Percentiles rank a stretch among this genome's conserved stretches.
These are phyloP conservation scores for Balamuthia mandrillaris DNA, from an alignment of 208 protist genomes.

Conservation along the genomic window DNA sequence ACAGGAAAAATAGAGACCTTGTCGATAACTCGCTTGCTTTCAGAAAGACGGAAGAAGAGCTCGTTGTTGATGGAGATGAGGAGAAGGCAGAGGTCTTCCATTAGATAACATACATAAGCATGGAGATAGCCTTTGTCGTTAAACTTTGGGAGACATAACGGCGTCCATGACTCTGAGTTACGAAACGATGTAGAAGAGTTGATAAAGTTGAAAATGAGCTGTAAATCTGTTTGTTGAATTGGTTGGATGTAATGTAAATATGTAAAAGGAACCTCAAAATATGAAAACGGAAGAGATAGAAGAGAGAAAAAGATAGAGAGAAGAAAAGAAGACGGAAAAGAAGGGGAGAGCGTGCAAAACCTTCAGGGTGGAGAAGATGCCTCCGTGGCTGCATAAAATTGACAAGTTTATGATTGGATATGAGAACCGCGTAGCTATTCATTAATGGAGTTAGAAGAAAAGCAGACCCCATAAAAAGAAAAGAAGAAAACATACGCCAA, in stretches of 20 bases:
- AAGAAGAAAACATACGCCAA: no score
- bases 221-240: slow-evolving; percentile 60
- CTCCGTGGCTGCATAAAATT: slow-evolving; percentile 54
- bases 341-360: no score
- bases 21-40: no score
- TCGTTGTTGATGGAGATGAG: slow-evolving; percentile 58
- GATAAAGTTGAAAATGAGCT: slow-evolving; percentile 60
- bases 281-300: no score
- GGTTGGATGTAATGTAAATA: no score
- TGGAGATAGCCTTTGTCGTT: slow-evolving; percentile 62
- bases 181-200: slow-evolving; percentile 36
- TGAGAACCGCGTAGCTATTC: slow-evolving; percentile 45
- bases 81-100: slow-evolving; percentile 39
- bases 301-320: neutral
- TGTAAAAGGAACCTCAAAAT: no score
- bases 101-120: slow-evolving; percentile 53
- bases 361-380: slow-evolving; percentile 50
- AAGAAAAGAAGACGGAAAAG: no score
- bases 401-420: slow-evolving; percentile 52
- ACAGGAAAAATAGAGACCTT: no score
- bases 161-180: slow-evolving; percentile 54
- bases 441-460: no score
- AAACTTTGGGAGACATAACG: slow-evolving; percentile 62
- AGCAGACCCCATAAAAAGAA: neutral
- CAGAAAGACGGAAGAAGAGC: no score